These are phyloP conservation scores for Murraya paniculata DNA, from an alignment of 345 rosid species.

Conservation along the genomic window DNA sequence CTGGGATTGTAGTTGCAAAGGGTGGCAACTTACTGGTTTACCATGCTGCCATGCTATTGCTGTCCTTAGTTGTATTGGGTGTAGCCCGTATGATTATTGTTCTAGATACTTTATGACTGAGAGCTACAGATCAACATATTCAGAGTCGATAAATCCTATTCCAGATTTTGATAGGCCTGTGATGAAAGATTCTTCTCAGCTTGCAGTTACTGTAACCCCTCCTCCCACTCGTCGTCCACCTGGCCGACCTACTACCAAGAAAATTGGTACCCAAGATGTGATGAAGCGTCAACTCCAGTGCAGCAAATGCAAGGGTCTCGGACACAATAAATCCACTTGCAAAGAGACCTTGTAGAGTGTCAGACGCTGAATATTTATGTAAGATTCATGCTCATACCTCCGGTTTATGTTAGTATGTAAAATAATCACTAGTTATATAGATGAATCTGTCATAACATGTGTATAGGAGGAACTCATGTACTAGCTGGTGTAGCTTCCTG, in stretches of 20 bases:
- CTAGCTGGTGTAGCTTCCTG: not conserved
- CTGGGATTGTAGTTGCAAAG: conserved; percentile 89
- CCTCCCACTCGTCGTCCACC: conserved; percentile 87
- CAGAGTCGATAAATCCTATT: conserved; percentile 64
- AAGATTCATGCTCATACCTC: not conserved
- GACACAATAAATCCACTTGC: conserved; percentile 98
- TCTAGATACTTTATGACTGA: conserved; percentile 69
- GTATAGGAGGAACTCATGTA: not conserved
- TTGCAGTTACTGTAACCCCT: conserved; percentile 71
- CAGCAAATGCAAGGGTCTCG: conserved; percentile 96
- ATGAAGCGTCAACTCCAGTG: conserved; percentile 90
- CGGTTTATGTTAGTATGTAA: conserved; percentile 5
- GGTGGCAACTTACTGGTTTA: conserved; percentile 77
- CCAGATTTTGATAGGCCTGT: conserved; percentile 45
- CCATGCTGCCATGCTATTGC: conserved; percentile 84
- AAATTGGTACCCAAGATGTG: conserved; percentile 51
- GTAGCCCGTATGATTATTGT: conserved; percentile 66
- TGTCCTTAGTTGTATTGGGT: conserved; percentile 54
- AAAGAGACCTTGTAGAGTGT: conserved; percentile 56
- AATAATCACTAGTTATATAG: not conserved
- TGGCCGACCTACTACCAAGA: conserved; percentile 80
- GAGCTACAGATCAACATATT: conserved; percentile 67
- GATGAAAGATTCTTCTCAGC: conserved; percentile 44
- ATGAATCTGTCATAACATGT: not conserved
- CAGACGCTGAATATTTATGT: conserved; percentile 21